Evolutionary conservation across 768 basidiomycete genomes (phyloP).

Genomic region (Naganishia vaughanmartiniae): DNA sequence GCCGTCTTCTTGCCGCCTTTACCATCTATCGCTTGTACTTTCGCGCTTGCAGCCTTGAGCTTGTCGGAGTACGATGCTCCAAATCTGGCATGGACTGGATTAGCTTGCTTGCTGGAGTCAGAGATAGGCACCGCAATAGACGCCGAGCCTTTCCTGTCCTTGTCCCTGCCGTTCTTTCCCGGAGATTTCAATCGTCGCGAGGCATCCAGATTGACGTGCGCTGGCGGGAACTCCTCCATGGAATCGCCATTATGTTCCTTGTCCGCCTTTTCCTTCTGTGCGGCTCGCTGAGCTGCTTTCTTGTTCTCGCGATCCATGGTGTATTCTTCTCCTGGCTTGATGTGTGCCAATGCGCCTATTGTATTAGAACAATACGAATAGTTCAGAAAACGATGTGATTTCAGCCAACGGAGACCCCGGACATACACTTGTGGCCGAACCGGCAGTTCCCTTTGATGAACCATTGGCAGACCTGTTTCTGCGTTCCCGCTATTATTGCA

Average conservation of each 20-base stretch:
- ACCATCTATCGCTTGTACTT: not conserved
- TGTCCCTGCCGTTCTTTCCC: conserved; percentile 9
- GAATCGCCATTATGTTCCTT: conserved; percentile 23
- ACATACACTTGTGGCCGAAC: conserved; percentile 59
- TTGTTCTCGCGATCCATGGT: conserved; percentile 98
- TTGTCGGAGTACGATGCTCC: conserved; percentile 19
- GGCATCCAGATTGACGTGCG: conserved; percentile 16
- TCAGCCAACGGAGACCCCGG: not conserved
- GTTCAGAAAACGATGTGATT: not conserved
- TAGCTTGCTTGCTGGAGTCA: not conserved
- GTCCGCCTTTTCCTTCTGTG: conserved; percentile 23
- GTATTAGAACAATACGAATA: not conserved
- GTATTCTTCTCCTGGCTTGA: conserved; percentile 90
- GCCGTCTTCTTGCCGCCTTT: conserved; percentile 1
- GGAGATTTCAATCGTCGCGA: conserved; percentile 10
- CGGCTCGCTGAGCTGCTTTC: conserved; percentile 48
- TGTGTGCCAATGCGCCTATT: conserved; percentile 85
- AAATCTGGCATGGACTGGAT: conserved; percentile 6
- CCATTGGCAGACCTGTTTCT: conserved; percentile 54
- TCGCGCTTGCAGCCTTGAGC: conserved; percentile 12
- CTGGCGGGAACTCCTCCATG: conserved; percentile 23
- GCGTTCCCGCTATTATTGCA: conserved; percentile 40
- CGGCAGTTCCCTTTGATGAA: conserved; percentile 85
- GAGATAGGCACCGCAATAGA: conserved; percentile 14
- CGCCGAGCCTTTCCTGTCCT: not conserved